phyloP scores from a whole-genome alignment of 495 filamentous ascomycete species.

The Daldinia grandis region DNA sequence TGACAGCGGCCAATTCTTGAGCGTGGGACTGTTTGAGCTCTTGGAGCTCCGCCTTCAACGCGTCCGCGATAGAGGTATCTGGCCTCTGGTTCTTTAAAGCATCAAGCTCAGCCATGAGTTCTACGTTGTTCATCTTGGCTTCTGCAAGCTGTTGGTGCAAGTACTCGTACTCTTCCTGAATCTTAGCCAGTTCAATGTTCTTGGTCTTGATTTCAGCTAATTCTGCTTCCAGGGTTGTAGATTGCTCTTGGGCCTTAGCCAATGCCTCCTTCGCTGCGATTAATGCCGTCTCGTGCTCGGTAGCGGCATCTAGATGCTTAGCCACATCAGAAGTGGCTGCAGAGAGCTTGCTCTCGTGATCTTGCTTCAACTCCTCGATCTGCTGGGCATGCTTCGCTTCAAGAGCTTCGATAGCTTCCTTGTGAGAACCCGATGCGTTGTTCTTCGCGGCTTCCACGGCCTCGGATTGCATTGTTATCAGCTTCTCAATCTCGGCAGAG shows the following conservation, averaged over 20 bases:
- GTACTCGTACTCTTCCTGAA: constrained; percentile 53
- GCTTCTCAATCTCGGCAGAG: constrained; percentile 58
- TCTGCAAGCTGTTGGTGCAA: constrained; percentile 59
- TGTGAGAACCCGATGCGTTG: constrained; percentile 43
- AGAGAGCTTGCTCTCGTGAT: constrained; percentile 47
- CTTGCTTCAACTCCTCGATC: constrained; percentile 53
- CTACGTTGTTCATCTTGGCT: constrained; percentile 64
- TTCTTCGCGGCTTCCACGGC: constrained; percentile 52
- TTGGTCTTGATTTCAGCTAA: constrained; percentile 44
- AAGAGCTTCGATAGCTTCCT: constrained; percentile 51
- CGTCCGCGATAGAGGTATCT: constrained; percentile 58
- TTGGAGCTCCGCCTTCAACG: constrained; percentile 53
- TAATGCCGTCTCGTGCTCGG: constrained; percentile 37
- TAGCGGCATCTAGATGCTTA: constrained; percentile 35
- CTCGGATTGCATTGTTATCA: constrained; percentile 55
- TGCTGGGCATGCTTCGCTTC: constrained; percentile 52
- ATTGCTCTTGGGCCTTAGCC: constrained; percentile 38
- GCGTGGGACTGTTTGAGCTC: constrained; percentile 51
- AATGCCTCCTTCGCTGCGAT: constrained; percentile 38
- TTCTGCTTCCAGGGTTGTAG: constrained; percentile 32
- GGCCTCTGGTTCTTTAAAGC: constrained; percentile 60
- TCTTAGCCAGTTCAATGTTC: constrained; percentile 46
- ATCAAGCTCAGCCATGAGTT: constrained; percentile 63
- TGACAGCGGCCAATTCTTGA: constrained; percentile 40
- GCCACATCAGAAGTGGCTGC: constrained; percentile 29